Percentiles rank a stretch among this genome's conserved stretches.
phyloP scores from a whole-genome alignment of 345 rosid species.

The Aegle marmelos region DNA sequence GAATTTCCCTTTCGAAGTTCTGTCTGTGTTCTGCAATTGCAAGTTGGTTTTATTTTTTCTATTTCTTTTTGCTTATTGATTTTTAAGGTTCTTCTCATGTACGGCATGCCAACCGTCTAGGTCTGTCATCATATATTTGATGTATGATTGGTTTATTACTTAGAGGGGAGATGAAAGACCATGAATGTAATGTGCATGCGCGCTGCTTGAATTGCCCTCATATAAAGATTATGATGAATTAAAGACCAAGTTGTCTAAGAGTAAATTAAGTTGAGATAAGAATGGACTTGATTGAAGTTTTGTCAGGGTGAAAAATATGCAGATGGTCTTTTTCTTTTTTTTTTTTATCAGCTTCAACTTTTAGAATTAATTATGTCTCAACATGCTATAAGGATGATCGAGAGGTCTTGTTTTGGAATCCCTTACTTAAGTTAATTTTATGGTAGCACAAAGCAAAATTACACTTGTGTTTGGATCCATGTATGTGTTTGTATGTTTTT shows the following conservation, averaged over 20 bases:
- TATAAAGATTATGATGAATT: neutral
- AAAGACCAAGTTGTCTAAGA: neutral
- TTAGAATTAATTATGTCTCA: neutral
- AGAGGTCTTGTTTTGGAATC: neutral
- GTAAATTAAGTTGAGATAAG: neutral
- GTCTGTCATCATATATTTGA: neutral
- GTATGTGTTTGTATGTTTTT: neutral
- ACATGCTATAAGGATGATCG: neutral
- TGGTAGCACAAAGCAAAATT: neutral
- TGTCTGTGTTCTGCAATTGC: neutral
- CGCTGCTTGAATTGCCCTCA: neutral
- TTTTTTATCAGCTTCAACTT: neutral
- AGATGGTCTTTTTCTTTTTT: neutral
- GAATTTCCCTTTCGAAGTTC: neutral
- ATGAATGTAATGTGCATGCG: neutral
- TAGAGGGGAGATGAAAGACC: neutral
- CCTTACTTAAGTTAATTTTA: neutral
- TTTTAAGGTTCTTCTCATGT: neutral
- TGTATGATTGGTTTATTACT: neutral
- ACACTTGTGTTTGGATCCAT: neutral
- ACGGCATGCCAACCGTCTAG: neutral
- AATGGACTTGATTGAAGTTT: neutral
- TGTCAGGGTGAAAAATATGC: neutral
- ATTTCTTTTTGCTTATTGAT: neutral
- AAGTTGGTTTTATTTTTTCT: neutral